Base-by-base conservation (phyloP, 2,329 filamentous ascomycete species). In the Aspergillus spinulosporus region DNA sequence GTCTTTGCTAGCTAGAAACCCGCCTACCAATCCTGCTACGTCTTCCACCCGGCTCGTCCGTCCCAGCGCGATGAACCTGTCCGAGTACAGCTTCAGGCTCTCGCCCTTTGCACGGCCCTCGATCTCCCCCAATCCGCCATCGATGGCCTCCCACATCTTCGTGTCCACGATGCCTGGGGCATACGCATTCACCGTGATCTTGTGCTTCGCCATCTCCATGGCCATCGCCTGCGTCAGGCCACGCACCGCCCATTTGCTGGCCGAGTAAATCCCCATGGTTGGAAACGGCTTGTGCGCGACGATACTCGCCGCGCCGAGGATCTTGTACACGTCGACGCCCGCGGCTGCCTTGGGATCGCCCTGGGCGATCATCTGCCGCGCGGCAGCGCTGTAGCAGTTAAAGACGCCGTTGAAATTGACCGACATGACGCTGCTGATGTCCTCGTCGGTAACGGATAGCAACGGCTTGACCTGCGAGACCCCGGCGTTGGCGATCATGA, bases 131-230 rank as follows among this genome's bases (percentile, higher is more conserved):
- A 87, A 59, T 56, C 81, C 80, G 59, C 83, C 80, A 58, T 88
- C 87, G 52, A 89, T 88, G 2, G 83, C 66, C 45, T 88, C 85
- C 86, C 86, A 89, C 85, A 88, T 88, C 0, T 77, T 75, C 0
- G 85, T 88, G 0, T 81, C 84, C 0, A 89, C 84, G 47, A 89
- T 87, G 0, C 87, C 87, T 0, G 86, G 86, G 0, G 84, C 85
- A 63, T 88, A 88, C 0, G 82, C 80, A 62, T 89, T 89, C 15
- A 82, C 85, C 0, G 83, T 88, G 67, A 89, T 88, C 56, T 83
- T 77, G 66, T 88, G 80, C 46, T 73, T 70, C 0, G 85, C 86
- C 71, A 88, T 77, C 59, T 87, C 85, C 78, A 87, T 84, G 0
- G 86, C 86, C 60, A 86, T 87, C 0, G 80, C 82, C 68, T 88